These are phyloP conservation scores for Pseudoneurospora amorphoporcata DNA, from an alignment of 495 filamentous ascomycete species.

Conservation along the genomic window DNA sequence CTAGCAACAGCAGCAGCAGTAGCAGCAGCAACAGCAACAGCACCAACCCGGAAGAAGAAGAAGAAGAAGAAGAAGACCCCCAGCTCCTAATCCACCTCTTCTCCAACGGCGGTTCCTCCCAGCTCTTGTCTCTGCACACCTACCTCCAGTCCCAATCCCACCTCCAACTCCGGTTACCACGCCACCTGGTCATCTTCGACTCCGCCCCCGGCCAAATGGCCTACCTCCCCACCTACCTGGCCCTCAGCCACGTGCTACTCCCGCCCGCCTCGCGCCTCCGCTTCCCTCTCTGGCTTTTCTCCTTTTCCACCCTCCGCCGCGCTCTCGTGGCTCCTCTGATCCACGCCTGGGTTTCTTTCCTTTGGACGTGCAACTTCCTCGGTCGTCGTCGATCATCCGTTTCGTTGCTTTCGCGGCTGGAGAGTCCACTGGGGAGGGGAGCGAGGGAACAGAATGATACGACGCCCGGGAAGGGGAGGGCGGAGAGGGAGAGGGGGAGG, in stretches of 20 bases:
- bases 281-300: neutral
- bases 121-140: constrained; percentile 16
- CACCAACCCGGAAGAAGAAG: neutral
- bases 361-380: constrained; percentile 12
- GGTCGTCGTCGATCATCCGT: neutral
- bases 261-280: neutral
- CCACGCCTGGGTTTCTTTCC: constrained; percentile 3
- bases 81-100: constrained; percentile 32
- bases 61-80: constrained; percentile 9
- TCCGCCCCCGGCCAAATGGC: constrained; percentile 28
- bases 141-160: constrained; percentile 9
- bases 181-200: constrained; percentile 28
- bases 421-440: constrained; percentile 18
- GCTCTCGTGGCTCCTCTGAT: constrained; percentile 16
- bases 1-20: neutral
- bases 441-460: constrained; percentile 22
- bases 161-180: constrained; percentile 8
- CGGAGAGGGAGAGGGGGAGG: constrained; percentile 24
- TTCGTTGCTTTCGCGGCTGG: neutral
- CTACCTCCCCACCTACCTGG: constrained; percentile 16
- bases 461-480: neutral
- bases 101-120: constrained; percentile 34
- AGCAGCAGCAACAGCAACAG: neutral
- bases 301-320: neutral
- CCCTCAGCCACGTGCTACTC: constrained; percentile 8